Evolutionary conservation across 352 stramenopile species (phyloP).

Genomic region (Pythium phragmiticola): DNA sequence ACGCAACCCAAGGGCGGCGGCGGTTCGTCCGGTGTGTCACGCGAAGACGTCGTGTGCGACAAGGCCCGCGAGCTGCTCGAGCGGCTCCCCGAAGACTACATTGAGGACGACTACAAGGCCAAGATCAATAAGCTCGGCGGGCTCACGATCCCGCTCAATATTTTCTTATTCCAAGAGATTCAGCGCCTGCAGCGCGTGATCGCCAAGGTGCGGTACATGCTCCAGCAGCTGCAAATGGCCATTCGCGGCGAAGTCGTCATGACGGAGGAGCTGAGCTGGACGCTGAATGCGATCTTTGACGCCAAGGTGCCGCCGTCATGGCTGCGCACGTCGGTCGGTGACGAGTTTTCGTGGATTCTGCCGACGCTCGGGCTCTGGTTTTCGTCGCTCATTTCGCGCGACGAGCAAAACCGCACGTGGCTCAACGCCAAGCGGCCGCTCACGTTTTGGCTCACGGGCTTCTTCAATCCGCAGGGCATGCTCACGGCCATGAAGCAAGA

Average conservation of each 20-base stretch:
- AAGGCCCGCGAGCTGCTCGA: slow-evolving; percentile 95
- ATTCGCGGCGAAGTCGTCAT: slow-evolving; percentile 98
- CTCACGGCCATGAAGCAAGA: slow-evolving; percentile 99
- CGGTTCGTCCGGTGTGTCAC: slow-evolving; percentile 83
- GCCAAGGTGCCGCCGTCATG: slow-evolving; percentile 94
- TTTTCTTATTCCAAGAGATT: slow-evolving; percentile 99
- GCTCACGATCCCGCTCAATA: slow-evolving; percentile 96
- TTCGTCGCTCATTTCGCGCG: slow-evolving; percentile 92
- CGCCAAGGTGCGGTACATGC: slow-evolving; percentile 93
- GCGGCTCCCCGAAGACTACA: slow-evolving; percentile 95
- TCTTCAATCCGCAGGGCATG: slow-evolving; percentile 98
- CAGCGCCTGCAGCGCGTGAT: slow-evolving; percentile 96
- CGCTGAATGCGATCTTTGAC: slow-evolving; percentile 96
- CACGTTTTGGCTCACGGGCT: slow-evolving; percentile 97
- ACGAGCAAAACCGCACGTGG: slow-evolving; percentile 96
- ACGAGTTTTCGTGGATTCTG: slow-evolving; percentile 98
- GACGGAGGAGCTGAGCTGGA: slow-evolving; percentile 95
- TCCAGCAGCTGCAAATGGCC: slow-evolving; percentile 95
- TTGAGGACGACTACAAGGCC: slow-evolving; percentile 97
- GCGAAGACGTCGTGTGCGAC: slow-evolving; percentile 96
- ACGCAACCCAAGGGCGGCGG: slow-evolving; percentile 96
- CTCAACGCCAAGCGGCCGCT: slow-evolving; percentile 94
- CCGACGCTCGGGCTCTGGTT: slow-evolving; percentile 97
- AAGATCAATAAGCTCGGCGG: slow-evolving; percentile 97
- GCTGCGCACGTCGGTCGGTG: slow-evolving; percentile 95